These are phyloP conservation scores for Harringtonia aguacate DNA, from an alignment of 2,329 filamentous ascomycete genomes.

Conservation along the genomic window DNA sequence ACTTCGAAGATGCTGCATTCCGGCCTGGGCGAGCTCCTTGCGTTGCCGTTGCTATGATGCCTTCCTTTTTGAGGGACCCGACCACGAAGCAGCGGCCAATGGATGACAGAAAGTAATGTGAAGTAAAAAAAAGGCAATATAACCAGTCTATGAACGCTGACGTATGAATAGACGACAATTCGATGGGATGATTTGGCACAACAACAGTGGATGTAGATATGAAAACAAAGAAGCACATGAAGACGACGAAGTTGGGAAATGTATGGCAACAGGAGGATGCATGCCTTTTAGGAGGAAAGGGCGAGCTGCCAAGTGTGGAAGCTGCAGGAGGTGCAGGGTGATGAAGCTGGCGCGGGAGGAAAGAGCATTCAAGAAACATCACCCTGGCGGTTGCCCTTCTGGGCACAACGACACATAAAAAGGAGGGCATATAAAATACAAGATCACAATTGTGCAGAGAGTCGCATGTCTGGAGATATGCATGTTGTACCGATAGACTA, in stretches of 20 bases:
- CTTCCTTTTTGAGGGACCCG: no score
- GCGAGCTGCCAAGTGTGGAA: no score
- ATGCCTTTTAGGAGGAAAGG: background rate
- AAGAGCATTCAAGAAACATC: background rate
- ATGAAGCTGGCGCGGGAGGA: no score
- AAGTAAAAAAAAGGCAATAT: background rate
- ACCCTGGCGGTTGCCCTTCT: no score
- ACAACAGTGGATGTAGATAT: background rate
- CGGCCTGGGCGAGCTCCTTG: background rate
- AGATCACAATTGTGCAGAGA: background rate
- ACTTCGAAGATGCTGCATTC: constrained; percentile 11
- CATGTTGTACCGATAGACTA: background rate
- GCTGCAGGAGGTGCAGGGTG: no score
- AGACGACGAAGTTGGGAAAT: no score
- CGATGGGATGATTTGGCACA: no score
- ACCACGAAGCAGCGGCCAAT: no score
- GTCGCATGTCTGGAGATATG: background rate
- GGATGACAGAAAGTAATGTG: background rate
- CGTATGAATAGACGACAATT: background rate
- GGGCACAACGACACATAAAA: no score
- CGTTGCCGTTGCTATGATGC: background rate
- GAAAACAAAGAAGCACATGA: background rate
- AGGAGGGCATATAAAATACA: no score
- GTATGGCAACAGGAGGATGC: no score
- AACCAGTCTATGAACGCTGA: background rate